A percentile compares a stretch with the other conserved stretches of the same genome.
These are phyloP conservation scores for Lichtheimia ornata DNA, from an alignment of 371 early-diverging fungal genomes.

Conservation along the genomic window DNA sequence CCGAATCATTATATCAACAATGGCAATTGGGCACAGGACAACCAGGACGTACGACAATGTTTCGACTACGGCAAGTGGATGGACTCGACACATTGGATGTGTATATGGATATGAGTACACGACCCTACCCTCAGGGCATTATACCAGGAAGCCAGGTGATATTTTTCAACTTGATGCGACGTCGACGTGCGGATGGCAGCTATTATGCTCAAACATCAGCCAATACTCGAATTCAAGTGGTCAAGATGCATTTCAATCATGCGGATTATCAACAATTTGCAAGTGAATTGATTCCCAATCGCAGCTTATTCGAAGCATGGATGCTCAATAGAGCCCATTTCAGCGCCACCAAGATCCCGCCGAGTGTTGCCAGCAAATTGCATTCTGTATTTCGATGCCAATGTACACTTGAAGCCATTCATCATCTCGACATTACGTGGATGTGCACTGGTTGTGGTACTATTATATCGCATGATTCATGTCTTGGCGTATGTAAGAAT, in stretches of 20 bases:
- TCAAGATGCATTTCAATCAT: no score
- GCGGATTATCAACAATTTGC: no score
- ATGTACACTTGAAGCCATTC: slow-evolving; percentile 3
- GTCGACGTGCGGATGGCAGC: background rate
- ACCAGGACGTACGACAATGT: slow-evolving; percentile 15
- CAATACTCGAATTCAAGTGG: no score
- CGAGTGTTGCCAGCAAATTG: no score
- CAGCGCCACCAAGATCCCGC: no score
- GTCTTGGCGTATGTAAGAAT: slow-evolving; percentile 24
- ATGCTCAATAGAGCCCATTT: no score
- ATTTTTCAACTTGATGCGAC: slow-evolving; percentile 22
- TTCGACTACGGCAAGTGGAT: slow-evolving; percentile 29
- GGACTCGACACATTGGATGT: slow-evolving; percentile 28
- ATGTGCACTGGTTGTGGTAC: slow-evolving; percentile 27
- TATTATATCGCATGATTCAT: slow-evolving; percentile 14
- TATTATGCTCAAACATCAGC: slow-evolving; percentile 6
- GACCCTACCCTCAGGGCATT: slow-evolving; percentile 28
- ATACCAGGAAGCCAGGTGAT: slow-evolving; percentile 26
- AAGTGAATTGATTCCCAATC: no score
- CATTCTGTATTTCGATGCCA: no score
- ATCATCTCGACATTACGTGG: slow-evolving; percentile 14
- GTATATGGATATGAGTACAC: slow-evolving; percentile 20
- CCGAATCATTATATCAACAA: slow-evolving; percentile 3
- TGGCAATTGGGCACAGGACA: slow-evolving; percentile 28
- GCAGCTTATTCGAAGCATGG: no score